These are phyloP conservation scores for Dactylella cylindrospora DNA, from an alignment of 2,329 filamentous ascomycete species.

Conservation along the genomic window DNA sequence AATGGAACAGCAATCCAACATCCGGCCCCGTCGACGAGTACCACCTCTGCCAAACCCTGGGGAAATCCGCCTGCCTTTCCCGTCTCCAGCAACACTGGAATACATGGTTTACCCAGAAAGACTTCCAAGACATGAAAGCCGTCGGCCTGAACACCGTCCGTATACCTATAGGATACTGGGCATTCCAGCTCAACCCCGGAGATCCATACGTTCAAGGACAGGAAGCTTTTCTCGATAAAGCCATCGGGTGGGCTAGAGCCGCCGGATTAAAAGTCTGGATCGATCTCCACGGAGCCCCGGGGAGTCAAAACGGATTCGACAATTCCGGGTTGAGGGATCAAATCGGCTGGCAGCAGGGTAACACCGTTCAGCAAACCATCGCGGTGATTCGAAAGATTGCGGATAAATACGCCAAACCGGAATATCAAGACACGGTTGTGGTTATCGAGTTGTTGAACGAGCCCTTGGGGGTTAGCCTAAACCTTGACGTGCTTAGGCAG, in stretches of 20 bases:
- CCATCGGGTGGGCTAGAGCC: conserved; percentile 62
- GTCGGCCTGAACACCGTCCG: conserved; percentile 65
- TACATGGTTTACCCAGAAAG: conserved; percentile 60
- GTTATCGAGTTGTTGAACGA: conserved; percentile 63
- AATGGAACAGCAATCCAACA: conserved; percentile 50
- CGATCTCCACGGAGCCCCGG: conserved; percentile 62
- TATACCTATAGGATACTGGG: conserved; percentile 69
- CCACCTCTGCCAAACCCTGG: conserved; percentile 58
- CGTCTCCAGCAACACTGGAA: conserved; percentile 62
- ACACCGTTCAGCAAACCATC: conserved; percentile 58
- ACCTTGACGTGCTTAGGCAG: conserved; percentile 50
- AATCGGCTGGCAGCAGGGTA: conserved; percentile 54
- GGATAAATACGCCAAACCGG: conserved; percentile 59
- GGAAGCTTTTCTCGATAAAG: conserved; percentile 60
- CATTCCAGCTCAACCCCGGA: conserved; percentile 57
- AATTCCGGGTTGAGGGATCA: conserved; percentile 60
- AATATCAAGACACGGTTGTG: conserved; percentile 62
- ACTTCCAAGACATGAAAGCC: conserved; percentile 60
- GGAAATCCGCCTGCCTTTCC: conserved; percentile 56
- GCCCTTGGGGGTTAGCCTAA: conserved; percentile 52
- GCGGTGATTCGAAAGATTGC: conserved; percentile 62
- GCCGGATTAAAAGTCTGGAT: conserved; percentile 66
- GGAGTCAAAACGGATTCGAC: conserved; percentile 58
- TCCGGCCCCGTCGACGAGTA: conserved; percentile 61
- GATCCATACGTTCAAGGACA: conserved; percentile 67